Conservation (phyloP, 2,329 filamentous ascomycete genomes). For the Alternaria sp. region DNA sequence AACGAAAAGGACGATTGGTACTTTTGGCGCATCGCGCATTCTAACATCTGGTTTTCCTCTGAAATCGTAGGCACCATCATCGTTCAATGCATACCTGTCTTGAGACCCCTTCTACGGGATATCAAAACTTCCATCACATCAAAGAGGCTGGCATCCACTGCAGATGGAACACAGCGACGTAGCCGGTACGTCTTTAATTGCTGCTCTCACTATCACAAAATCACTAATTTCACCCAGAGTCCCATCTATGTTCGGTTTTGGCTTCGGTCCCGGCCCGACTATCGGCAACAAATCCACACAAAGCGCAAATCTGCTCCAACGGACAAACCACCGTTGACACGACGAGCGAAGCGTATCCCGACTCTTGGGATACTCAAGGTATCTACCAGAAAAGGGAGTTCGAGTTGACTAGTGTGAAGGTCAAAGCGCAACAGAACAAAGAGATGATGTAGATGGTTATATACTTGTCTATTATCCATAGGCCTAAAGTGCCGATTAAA, state of each 20-base stretch:
- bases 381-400: conserved; percentile 40
- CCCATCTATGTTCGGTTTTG: conserved; percentile 18
- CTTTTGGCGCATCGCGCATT: conserved; percentile 60
- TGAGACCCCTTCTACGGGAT: conserved; percentile 59
- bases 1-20: conserved; percentile 58
- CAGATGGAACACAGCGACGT: conserved; percentile 18
- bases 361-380: conserved; percentile 39
- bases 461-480: background rate
- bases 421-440: conserved; percentile 13
- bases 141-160: conserved; percentile 37
- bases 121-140: conserved; percentile 53
- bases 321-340: conserved; percentile 27
- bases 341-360: conserved; percentile 21
- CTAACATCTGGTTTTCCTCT: conserved; percentile 61
- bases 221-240: conserved; percentile 6
- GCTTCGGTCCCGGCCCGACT: conserved; percentile 18
- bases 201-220: background rate
- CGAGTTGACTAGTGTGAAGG: conserved; percentile 34
- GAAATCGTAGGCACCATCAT: conserved; percentile 65
- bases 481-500: background rate
- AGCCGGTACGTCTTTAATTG: conserved; percentile 27
- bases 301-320: conserved; percentile 35
- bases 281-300: conserved; percentile 24
- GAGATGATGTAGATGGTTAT: conserved; percentile 12
- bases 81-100: conserved; percentile 63